Conservation (phyloP, 352 stramenopile genomes). For the Elongisporangium undulatum region DNA sequence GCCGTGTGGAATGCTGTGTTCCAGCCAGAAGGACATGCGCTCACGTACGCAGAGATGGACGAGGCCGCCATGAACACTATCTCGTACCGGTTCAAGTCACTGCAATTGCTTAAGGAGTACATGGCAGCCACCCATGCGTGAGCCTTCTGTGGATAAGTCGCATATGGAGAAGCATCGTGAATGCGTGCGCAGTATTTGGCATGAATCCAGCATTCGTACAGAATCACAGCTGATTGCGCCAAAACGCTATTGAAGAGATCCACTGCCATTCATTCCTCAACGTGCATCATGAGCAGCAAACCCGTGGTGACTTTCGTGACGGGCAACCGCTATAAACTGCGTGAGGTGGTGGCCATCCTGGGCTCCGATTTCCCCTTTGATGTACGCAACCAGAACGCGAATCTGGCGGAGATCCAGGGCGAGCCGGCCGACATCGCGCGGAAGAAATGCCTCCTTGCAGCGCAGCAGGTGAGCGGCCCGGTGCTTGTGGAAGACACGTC, state of each 20-base stretch:
- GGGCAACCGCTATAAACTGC: slow-evolving; percentile 85
- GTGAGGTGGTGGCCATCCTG: slow-evolving; percentile 80
- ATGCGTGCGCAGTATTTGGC: no score
- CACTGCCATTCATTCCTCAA: neutral
- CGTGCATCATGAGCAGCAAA: slow-evolving; percentile 24
- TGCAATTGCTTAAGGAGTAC: slow-evolving; percentile 32
- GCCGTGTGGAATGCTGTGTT: slow-evolving; percentile 86
- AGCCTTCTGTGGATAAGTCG: neutral
- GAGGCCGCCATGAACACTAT: slow-evolving; percentile 74
- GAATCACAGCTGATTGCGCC: no score
- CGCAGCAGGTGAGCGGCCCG: slow-evolving; percentile 77
- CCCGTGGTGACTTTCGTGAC: slow-evolving; percentile 81
- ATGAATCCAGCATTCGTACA: no score
- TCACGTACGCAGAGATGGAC: slow-evolving; percentile 79
- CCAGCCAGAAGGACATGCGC: slow-evolving; percentile 46
- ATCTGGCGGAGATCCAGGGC: slow-evolving; percentile 98
- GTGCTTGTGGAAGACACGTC: slow-evolving; percentile 97
- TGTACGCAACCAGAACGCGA: slow-evolving; percentile 90
- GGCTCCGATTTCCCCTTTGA: slow-evolving; percentile 87
- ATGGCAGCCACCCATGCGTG: neutral
- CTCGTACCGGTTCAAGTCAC: slow-evolving; percentile 57
- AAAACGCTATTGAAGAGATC: no score
- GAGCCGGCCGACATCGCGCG: slow-evolving; percentile 92
- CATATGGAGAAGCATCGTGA: neutral
- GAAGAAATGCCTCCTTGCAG: slow-evolving; percentile 93